phyloP scores from a whole-genome alignment of 495 filamentous ascomycete species.

The Penicillium diatomitis region DNA sequence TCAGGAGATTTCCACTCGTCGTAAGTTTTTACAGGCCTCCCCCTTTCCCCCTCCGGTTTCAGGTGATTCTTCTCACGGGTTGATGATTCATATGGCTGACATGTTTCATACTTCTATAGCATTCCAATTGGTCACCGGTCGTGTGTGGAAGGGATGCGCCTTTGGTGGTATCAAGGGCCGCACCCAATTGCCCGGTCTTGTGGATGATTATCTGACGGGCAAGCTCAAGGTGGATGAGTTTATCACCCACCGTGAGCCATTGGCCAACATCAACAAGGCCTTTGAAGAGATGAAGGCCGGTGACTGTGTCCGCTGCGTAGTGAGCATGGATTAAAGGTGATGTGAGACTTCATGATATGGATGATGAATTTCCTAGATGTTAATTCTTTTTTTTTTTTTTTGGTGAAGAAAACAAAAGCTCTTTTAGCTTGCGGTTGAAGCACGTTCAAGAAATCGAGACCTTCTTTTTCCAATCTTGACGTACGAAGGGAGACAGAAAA shows the following conservation, averaged over 20 bases:
- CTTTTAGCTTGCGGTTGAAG: no score
- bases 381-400: conserved; percentile 8
- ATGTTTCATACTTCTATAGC: conserved; percentile 40
- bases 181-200: conserved; percentile 78
- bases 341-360: conserved; percentile 4
- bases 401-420: no score
- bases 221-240: conserved; percentile 98
- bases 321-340: conserved; percentile 31
- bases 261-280: conserved; percentile 74
- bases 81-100: background rate
- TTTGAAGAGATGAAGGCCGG: conserved; percentile 93
- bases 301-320: conserved; percentile 87
- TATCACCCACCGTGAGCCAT: conserved; percentile 87
- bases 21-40: conserved; percentile 46
- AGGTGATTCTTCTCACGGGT: background rate
- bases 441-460: no score
- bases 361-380: conserved; percentile 17
- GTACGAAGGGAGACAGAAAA: no score
- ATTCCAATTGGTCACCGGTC: conserved; percentile 97
- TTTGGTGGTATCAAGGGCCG: conserved; percentile 98
- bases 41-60: background rate
- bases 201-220: conserved; percentile 81
- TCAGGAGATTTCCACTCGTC: conserved; percentile 91
- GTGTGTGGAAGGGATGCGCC: conserved; percentile 95
- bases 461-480: no score